These are phyloP conservation scores for Cryphonectria japonica DNA, from an alignment of 2,329 filamentous ascomycete genomes.

Conservation along the genomic window DNA sequence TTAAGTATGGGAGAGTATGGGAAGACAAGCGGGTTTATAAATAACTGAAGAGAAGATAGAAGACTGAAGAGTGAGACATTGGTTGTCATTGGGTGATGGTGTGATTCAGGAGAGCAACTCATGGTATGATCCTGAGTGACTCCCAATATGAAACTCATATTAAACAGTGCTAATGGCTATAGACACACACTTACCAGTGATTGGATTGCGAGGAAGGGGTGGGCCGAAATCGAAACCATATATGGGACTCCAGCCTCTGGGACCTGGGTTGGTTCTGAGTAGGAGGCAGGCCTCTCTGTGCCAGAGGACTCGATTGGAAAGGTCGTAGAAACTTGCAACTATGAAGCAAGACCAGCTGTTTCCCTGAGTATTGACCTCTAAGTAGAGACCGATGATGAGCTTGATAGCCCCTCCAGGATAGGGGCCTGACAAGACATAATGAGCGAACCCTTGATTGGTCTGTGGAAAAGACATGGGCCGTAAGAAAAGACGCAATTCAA, in stretches of 20 bases:
- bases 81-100: not conserved
- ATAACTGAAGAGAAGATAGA: not conserved
- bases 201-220: not conserved
- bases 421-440: not conserved
- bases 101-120: not conserved
- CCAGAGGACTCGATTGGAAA: conserved; percentile 37
- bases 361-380: conserved; percentile 34
- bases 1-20: not conserved
- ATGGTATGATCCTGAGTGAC: not conserved
- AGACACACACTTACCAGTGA: conserved; percentile 18
- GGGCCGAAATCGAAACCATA: not conserved
- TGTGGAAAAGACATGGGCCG: conserved; percentile 3
- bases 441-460: not conserved
- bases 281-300: conserved; percentile 39
- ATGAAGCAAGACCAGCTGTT: conserved; percentile 39
- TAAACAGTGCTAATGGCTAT: not conserved
- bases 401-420: conserved; percentile 31
- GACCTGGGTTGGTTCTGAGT: conserved; percentile 26
- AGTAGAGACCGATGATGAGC: conserved; percentile 35
- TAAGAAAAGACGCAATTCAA: not conserved
- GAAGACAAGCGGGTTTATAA: not conserved
- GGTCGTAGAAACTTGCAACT: conserved; percentile 41
- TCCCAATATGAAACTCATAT: not conserved
- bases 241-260: not conserved
- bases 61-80: not conserved